Evolutionary conservation across 768 basidiomycete species (phyloP), one percentile per base, ranked within the genome.

Genomic region (Tulasnella sp.): DNA sequence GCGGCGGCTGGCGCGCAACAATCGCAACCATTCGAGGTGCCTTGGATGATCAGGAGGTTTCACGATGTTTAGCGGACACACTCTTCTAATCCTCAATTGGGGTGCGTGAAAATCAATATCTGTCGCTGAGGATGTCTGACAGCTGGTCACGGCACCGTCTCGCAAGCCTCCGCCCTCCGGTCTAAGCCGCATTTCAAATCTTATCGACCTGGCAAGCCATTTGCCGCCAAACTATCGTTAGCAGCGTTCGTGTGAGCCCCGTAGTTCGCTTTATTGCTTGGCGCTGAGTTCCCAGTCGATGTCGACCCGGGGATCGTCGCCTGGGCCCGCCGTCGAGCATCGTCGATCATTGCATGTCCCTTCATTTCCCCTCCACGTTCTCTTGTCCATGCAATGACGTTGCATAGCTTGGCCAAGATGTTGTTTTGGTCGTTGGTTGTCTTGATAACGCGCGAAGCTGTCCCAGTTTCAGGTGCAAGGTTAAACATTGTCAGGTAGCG

Each of bases 131-230:
- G 14, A 34, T 69, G 64, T 69, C 64, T 69, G 9, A 31, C 28
- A 69, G 34, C 31, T 37, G 64, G 64, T 69, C 64, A 69, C 28
- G 50, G 54, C 31, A 69, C 12, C 3, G 14, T n/a, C 12, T 12
- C 9, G 58, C 31, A 69, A 69, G 64, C 64, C 64, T 28, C 16
- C 37, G 64, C 64, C 64, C 64, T 69, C 64, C 34, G 54, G 28
- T 37, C 64, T 6, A 69, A 11, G 64, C 64, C 64, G 64, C 64
- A 37, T 69, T 69, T 69, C 31, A 69, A 69, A 69, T 69, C 24
- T 16, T 69, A 16, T 28, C 11, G 64, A 6, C 31, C 64, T 69
- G 24, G 24, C 54, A 54, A 54, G 54, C 7, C 54, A 54, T 54
- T 54, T n/a, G 7, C 54, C n/a, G 54, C n/a, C n/a, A 11, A 18